Conservation (phyloP, 345 rosid genomes). For the Populus davidiana region DNA sequence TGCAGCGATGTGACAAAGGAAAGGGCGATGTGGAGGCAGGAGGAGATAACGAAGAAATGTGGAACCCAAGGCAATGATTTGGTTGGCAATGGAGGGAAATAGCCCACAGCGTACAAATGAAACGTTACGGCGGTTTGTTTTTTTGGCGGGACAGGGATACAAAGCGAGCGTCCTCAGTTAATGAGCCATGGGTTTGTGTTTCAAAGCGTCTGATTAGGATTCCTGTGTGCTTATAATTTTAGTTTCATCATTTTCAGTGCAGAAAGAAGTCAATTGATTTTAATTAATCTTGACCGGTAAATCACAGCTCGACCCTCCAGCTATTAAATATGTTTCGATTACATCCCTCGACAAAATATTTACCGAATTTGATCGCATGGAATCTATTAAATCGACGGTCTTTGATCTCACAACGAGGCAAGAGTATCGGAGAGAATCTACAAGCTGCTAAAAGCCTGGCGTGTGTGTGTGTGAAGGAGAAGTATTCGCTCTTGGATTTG, state of each 20-base stretch:
- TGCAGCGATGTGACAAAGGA: not conserved
- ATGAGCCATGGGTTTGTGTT: not conserved
- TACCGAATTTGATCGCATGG: not conserved
- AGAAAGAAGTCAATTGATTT: not conserved
- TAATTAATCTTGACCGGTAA: not conserved
- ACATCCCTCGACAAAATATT: not conserved
- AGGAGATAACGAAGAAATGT: too few relatives aligned
- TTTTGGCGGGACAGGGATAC: not conserved
- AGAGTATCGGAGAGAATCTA: not conserved
- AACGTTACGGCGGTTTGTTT: not conserved
- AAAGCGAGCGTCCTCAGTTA: not conserved
- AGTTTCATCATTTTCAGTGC: constrained; percentile 1
- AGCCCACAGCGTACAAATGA: not conserved
- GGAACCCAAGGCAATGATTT: not conserved
- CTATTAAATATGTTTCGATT: not conserved
- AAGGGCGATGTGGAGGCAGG: not conserved
- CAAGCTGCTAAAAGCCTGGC: not conserved
- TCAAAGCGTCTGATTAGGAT: not conserved
- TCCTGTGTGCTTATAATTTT: not conserved
- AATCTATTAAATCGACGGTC: not conserved
- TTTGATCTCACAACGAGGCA: not conserved
- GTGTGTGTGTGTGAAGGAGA: not conserved
- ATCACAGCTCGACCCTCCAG: not conserved
- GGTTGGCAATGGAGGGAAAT: constrained; percentile 12
- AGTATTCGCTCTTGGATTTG: not conserved